Evolutionary conservation across 177 flowering plant genomes (phyloP), one percentile per base, ranked within the genome.

Genomic region (Vitis hybrid): DNA sequence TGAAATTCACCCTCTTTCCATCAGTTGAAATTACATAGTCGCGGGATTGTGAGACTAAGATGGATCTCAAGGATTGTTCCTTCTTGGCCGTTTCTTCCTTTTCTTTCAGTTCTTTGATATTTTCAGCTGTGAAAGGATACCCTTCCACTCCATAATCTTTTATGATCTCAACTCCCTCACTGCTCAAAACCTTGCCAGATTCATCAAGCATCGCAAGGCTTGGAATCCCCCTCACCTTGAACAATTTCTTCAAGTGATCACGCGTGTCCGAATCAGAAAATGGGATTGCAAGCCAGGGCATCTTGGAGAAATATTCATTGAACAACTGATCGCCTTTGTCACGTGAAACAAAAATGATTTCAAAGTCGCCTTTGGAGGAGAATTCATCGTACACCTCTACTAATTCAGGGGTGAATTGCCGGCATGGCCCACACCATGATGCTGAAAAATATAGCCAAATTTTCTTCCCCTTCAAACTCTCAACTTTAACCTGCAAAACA

Each of bases 281-380:
- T 1, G 97, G 97, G 54, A 87, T 63, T 0, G 86, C 91, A 58
- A 87, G 83, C 87, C 91, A 87, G 53, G 91, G 87, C 88, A 87
- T 87, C 75, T 82, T 79, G 46, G 85, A 82, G 77, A 87, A 85
- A 71, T 87, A 85, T 3, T 18, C 56, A 11, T 73, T 59, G 63
- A 82, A 85, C 0, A 88, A 76, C 50, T 82, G 81, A 11, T 82
- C 82, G 68, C 85, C 81, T 59, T 66, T 30, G 71, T 87, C 88
- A 3, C 46, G 76, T 24, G 88, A 79, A 35, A 82, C 27, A 48
- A 82, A 85, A 20, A 84, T 66, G 50, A 85, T 20, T 70, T 85
- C 86, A 58, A 87, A 80, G 13, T 82, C 80, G 13, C 81, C 80
- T 48, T 71, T 71, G 11, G 76, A 46, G 2, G 67, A 55, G 49